These are phyloP conservation scores for Amesomyces nigricolor DNA, from an alignment of 2,329 filamentous ascomycete species.

Conservation along the genomic window DNA sequence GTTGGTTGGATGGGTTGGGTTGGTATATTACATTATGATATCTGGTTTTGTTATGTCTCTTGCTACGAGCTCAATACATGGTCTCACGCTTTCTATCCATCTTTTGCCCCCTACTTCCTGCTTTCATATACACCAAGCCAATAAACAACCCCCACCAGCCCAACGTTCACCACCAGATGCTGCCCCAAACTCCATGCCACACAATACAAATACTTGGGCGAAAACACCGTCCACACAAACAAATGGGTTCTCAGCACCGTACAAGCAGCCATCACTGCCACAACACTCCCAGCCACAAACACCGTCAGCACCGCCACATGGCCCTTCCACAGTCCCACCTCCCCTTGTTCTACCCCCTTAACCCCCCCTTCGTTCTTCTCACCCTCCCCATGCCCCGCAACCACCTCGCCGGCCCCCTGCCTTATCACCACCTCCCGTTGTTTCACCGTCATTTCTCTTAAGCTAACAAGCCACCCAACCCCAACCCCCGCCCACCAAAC, in stretches of 20 bases:
- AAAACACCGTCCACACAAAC: constrained; percentile 99
- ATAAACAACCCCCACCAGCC: constrained; percentile 54
- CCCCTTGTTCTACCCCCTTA: not conserved
- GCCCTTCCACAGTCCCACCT: constrained; percentile 32
- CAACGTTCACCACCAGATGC: constrained; percentile 69
- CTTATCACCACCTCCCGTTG: too few species aligned
- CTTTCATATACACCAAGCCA: constrained; percentile 39
- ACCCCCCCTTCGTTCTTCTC: not conserved
- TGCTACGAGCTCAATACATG: not conserved
- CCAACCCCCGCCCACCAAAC: constrained; percentile 78
- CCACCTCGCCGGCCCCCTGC: too few species aligned
- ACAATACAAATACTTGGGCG: constrained; percentile 89
- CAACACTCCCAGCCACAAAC: constrained; percentile 60
- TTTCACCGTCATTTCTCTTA: constrained; percentile 10
- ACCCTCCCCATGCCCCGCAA: too few species aligned
- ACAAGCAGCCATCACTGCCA: constrained; percentile 83
- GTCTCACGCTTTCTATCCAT: not conserved
- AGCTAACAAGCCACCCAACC: constrained; percentile 51
- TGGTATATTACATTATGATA: not conserved
- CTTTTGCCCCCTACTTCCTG: not conserved
- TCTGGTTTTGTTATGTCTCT: not conserved
- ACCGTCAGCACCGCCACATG: constrained; percentile 63
- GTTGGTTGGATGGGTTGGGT: not conserved
- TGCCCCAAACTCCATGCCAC: constrained; percentile 82
- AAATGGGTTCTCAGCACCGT: constrained; percentile 78